phyloP scores from a whole-genome alignment of 176 grass and related monocot genomes.

The Musa acuminata region DNA sequence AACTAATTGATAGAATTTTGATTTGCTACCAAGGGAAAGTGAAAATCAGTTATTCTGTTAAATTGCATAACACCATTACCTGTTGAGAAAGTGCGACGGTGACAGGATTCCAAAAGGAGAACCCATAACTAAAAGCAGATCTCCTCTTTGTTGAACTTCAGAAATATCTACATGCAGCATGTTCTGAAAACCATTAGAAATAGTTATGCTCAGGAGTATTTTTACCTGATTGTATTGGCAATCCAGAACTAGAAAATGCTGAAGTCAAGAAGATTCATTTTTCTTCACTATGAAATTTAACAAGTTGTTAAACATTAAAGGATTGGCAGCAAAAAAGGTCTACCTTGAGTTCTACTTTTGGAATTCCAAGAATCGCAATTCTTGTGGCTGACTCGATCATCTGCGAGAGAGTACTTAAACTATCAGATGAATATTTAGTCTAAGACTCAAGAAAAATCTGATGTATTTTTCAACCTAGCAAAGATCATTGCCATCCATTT shows the following conservation, averaged over 20 bases:
- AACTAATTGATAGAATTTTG: neutral
- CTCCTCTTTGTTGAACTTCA: constrained; percentile 44
- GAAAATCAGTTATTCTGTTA: neutral
- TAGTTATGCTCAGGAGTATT: neutral
- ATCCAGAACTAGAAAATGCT: neutral
- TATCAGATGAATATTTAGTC: constrained; percentile 25
- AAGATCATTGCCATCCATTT: neutral
- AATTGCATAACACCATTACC: constrained; percentile 27
- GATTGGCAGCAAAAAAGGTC: neutral
- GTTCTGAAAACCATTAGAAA: constrained; percentile 32
- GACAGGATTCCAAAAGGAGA: constrained; percentile 87
- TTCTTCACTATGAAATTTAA: neutral
- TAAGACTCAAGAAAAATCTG: constrained; percentile 41
- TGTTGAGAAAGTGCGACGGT: constrained; percentile 84
- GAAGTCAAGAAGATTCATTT: constrained; percentile 24
- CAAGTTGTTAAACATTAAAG: neutral
- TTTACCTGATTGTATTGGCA: neutral
- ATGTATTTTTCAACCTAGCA: constrained; percentile 45
- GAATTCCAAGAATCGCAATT: constrained; percentile 82
- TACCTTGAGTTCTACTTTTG: constrained; percentile 40
- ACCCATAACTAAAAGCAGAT: constrained; percentile 61
- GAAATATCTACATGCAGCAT: constrained; percentile 45
- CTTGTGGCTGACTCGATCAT: constrained; percentile 57
- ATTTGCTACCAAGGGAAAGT: neutral
- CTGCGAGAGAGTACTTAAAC: constrained; percentile 28